These are phyloP conservation scores for Phytophthora hibernalis DNA, from an alignment of 352 stramenopile species.

Conservation along the genomic window DNA sequence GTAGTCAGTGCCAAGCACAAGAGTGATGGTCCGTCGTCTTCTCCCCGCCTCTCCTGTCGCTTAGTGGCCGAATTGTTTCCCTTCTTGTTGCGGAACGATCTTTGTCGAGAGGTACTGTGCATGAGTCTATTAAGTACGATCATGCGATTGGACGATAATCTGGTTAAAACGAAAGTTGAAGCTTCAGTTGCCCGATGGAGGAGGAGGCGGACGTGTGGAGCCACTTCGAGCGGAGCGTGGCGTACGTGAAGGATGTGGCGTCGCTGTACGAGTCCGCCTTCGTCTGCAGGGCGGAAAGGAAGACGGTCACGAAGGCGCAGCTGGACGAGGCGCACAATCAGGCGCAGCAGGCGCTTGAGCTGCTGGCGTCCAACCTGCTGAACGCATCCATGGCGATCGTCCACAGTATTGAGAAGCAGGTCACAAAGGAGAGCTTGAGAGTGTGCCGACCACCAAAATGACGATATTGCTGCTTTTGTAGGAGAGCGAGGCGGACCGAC, in stretches of 20 bases:
- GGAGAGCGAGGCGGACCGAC: slow-evolving; percentile 23
- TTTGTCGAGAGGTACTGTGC: background rate
- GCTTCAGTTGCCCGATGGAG: background rate
- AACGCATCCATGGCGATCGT: slow-evolving; percentile 53
- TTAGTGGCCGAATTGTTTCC: slow-evolving; percentile 16
- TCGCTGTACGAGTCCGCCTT: slow-evolving; percentile 64
- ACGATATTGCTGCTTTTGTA: background rate
- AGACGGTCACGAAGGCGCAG: slow-evolving; percentile 44
- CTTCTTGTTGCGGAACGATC: slow-evolving; percentile 26
- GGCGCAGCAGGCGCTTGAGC: slow-evolving; percentile 56
- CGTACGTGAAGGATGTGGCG: slow-evolving; percentile 59
- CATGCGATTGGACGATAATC: slow-evolving; percentile 7
- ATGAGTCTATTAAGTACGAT: slow-evolving; percentile 12
- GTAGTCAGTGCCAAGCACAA: slow-evolving; percentile 7
- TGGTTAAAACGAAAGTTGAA: slow-evolving; percentile 27
- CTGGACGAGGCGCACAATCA: slow-evolving; percentile 56
- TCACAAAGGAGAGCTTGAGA: background rate
- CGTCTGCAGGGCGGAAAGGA: slow-evolving; percentile 17
- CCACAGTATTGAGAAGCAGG: slow-evolving; percentile 49
- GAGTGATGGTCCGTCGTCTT: slow-evolving; percentile 35
- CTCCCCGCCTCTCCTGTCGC: slow-evolving; percentile 8
- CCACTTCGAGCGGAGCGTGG: slow-evolving; percentile 62
- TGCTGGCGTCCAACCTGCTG: slow-evolving; percentile 68
- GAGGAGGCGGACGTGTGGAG: slow-evolving; percentile 45
- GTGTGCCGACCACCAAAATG: background rate